Evolutionary conservation across 768 basidiomycete genomes (phyloP).

Genomic region (Boletus pseudopeckii): DNA sequence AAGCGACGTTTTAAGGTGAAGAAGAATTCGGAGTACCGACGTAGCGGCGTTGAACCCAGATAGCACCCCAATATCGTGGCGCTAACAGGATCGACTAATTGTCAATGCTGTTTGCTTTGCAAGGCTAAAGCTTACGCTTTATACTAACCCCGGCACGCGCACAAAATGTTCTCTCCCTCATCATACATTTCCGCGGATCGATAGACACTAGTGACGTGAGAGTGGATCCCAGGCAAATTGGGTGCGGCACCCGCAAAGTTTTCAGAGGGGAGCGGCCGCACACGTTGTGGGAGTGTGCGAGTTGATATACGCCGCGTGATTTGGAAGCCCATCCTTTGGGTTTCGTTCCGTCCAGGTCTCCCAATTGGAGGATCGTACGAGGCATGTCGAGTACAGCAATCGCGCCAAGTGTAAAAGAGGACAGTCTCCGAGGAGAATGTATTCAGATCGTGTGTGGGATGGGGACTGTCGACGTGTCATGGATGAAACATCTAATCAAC

Average conservation of each 20-base stretch:
- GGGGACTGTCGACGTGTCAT: too few species aligned
- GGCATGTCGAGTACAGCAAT: not conserved
- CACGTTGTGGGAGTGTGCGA: not conserved
- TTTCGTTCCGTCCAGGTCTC: not conserved
- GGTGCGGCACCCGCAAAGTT: not conserved
- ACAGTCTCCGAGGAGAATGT: too few species aligned
- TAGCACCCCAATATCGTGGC: too few species aligned
- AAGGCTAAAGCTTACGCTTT: not conserved
- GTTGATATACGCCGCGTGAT: not conserved
- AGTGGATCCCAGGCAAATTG: not conserved
- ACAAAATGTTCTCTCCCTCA: not conserved
- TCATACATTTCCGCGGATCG: not conserved
- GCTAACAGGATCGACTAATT: not conserved
- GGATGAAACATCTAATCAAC: too few species aligned
- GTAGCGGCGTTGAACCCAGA: not conserved
- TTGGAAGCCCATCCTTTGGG: not conserved
- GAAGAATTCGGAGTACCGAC: too few species aligned
- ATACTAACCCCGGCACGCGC: not conserved
- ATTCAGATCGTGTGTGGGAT: too few species aligned
- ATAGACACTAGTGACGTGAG: not conserved
- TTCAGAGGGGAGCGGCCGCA: not conserved
- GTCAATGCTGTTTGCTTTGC: not conserved
- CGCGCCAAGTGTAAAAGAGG: not conserved
- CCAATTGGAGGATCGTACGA: not conserved
- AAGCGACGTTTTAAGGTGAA: not conserved